phyloP scores from a whole-genome alignment of 2,329 filamentous ascomycete species.

The Pleurostoma richardsiae region DNA sequence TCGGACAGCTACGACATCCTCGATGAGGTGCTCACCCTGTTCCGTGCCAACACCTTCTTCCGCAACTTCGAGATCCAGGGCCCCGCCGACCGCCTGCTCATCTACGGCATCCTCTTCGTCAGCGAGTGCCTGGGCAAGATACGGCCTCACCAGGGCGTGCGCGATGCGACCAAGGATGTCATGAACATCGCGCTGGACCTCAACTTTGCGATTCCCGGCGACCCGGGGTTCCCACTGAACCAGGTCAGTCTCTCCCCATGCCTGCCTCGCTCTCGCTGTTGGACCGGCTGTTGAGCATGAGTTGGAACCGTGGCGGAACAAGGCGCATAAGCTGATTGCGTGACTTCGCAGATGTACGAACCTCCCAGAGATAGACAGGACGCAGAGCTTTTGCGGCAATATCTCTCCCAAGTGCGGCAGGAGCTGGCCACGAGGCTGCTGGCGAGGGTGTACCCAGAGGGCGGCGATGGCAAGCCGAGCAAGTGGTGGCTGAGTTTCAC shows the following conservation, averaged over 20 bases:
- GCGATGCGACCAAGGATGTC: slow-evolving; percentile 65
- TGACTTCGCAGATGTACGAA: slow-evolving; percentile 67
- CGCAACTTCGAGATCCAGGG: slow-evolving; percentile 99
- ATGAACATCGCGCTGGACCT: slow-evolving; percentile 86
- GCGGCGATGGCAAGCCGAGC: slow-evolving; percentile 61
- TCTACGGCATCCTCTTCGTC: slow-evolving; percentile 95
- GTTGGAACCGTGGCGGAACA: slow-evolving; percentile 1
- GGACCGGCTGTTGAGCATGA: not conserved
- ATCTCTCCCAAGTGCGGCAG: slow-evolving; percentile 87
- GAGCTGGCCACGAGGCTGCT: slow-evolving; percentile 81
- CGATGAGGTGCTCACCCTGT: slow-evolving; percentile 87
- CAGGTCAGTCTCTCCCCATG: slow-evolving; percentile 47
- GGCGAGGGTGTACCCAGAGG: slow-evolving; percentile 79
- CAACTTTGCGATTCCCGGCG: slow-evolving; percentile 91
- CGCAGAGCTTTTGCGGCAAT: slow-evolving; percentile 82
- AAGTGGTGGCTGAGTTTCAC: slow-evolving; percentile 99
- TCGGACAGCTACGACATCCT: slow-evolving; percentile 93
- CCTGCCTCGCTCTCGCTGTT: too few relatives aligned
- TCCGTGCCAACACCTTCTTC: slow-evolving; percentile 98
- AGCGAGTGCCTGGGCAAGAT: slow-evolving; percentile 88
- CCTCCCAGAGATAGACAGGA: slow-evolving; percentile 81
- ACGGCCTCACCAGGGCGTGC: slow-evolving; percentile 62
- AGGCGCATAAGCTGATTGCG: not conserved
- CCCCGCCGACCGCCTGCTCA: slow-evolving; percentile 85
- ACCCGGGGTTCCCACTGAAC: slow-evolving; percentile 88